Evolutionary conservation across 768 basidiomycete genomes (phyloP).

Genomic region (Trametes cinnabarina): DNA sequence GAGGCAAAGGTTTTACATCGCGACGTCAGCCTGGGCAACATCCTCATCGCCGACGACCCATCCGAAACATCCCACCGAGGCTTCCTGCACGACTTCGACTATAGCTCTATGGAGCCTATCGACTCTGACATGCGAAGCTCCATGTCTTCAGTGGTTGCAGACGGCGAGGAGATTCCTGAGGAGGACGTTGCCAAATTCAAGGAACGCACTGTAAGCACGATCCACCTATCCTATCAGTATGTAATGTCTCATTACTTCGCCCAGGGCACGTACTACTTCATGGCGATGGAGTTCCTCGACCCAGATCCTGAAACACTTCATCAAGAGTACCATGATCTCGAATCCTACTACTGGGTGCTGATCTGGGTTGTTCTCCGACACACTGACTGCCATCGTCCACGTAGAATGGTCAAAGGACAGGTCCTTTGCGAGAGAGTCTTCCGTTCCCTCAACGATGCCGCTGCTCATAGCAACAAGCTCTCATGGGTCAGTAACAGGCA

Average conservation of each 20-base stretch:
- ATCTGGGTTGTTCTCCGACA: slow-evolving; percentile 12
- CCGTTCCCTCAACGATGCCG: neutral
- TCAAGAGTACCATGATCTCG: neutral
- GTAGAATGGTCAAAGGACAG: neutral
- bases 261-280: neutral
- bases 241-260: neutral
- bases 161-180: neutral
- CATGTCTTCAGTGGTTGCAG: neutral
- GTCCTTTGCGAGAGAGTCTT: neutral
- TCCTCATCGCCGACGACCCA: too few species aligned
- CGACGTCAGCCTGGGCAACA: too few species aligned
- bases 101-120: too few species aligned
- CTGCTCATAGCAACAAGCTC: neutral
- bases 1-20: too few species aligned
- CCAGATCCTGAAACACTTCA: neutral
- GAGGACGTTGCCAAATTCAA: too few species aligned
- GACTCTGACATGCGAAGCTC: too few species aligned
- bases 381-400: neutral
- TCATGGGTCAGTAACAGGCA: neutral
- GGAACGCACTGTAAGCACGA: neutral
- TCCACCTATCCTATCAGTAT: neutral
- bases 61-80: too few species aligned
- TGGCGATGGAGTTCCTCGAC: neutral
- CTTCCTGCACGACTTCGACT: too few species aligned
- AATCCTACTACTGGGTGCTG: slow-evolving; percentile 9